Percentiles rank a stretch among this genome's conserved stretches.
These are phyloP conservation scores for Sequoiadendron giganteum DNA, from an alignment of 75 land plant genomes.

Conservation along the genomic window DNA sequence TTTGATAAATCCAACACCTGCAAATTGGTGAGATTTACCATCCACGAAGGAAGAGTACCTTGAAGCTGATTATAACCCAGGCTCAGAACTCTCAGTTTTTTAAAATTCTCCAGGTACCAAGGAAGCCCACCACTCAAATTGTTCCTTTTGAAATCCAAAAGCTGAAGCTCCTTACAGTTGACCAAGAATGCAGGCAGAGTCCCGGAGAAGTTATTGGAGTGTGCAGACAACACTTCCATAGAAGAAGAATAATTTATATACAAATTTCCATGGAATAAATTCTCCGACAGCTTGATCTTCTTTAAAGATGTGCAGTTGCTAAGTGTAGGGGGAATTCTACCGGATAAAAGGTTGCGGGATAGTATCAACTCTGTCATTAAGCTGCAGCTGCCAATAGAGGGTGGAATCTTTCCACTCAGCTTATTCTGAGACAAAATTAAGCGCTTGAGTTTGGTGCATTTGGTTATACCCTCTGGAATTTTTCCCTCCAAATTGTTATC, in stretches of 20 bases:
- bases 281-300: conserved; percentile 63
- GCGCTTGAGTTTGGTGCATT: conserved; percentile 48
- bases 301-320: conserved; percentile 47
- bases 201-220: too few species aligned
- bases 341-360: conserved; percentile 41
- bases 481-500: conserved; percentile 63
- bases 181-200: too few species aligned
- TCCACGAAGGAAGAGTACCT: neutral
- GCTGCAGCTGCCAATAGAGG: conserved; percentile 42
- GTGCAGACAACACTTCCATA: too few species aligned
- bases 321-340: conserved; percentile 43
- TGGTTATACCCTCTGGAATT: conserved; percentile 52
- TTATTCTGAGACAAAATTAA: conserved; percentile 57
- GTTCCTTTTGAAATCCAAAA: too few species aligned
- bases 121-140: conserved; percentile 44
- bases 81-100: too few species aligned
- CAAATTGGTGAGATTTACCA: conserved; percentile 42
- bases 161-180: too few species aligned
- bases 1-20: conserved; percentile 43
- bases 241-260: too few species aligned
- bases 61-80: too few species aligned
- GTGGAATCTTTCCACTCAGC: conserved; percentile 52
- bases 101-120: neutral
- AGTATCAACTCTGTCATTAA: conserved; percentile 46
- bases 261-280: conserved; percentile 40